Percentiles rank a stretch among this genome's conserved stretches.
Evolutionary conservation across 495 filamentous ascomycete genomes (phyloP).

Genomic region (Penicillium atrosanguineum): DNA sequence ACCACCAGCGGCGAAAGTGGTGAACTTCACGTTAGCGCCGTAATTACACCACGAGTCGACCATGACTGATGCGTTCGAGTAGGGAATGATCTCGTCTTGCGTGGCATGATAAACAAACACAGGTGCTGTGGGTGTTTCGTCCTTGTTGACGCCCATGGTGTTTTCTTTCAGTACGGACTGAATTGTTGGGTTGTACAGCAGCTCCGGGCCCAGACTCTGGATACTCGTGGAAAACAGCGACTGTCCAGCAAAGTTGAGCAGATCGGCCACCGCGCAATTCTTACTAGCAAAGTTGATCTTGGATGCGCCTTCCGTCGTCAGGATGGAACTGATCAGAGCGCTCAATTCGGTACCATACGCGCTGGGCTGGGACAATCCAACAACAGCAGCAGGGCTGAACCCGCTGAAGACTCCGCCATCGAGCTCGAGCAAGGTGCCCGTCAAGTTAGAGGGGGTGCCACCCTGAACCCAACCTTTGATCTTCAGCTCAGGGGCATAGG

Average conservation of each 20-base stretch:
- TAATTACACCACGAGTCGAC: conserved; percentile 29
- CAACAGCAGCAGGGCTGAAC: conserved; percentile 29
- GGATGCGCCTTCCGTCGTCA: conserved; percentile 20
- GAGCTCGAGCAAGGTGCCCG: conserved; percentile 27
- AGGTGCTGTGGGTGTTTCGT: conserved; percentile 30
- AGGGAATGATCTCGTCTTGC: conserved; percentile 34
- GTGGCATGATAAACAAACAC: conserved; percentile 35
- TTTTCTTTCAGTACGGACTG: conserved; percentile 20
- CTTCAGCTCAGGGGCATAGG: conserved; percentile 53
- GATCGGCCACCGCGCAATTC: conserved; percentile 20
- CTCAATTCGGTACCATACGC: conserved; percentile 31
- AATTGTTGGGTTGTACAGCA: conserved; percentile 26
- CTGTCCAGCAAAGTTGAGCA: conserved; percentile 20
- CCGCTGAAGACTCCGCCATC: conserved; percentile 30
- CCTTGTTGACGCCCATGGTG: conserved; percentile 20
- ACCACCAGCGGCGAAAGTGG: conserved; percentile 27
- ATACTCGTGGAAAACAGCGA: conserved; percentile 24
- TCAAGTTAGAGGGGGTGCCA: conserved; percentile 39
- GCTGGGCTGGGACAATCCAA: conserved; percentile 24
- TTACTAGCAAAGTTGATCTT: conserved; percentile 11
- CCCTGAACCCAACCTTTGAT: conserved; percentile 51
- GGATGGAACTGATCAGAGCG: conserved; percentile 22
- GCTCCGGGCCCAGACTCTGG: conserved; percentile 22
- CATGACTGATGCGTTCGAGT: conserved; percentile 19
- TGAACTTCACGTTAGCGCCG: conserved; percentile 30